phyloP scores from a whole-genome alignment of 2,329 filamentous ascomycete genomes.

The Ascomycota sp. region DNA sequence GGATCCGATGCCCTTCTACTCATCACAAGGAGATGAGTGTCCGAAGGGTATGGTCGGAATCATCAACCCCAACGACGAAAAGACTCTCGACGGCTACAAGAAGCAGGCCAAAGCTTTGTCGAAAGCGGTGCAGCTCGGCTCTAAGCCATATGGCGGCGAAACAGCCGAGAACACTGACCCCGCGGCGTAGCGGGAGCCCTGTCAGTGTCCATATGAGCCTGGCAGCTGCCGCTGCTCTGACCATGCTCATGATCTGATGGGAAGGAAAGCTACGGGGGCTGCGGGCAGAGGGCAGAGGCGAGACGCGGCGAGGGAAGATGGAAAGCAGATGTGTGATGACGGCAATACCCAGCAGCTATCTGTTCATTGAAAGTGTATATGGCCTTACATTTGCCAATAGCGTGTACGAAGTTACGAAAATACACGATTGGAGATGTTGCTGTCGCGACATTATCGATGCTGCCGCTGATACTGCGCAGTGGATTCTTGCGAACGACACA shows the following conservation, averaged over 20 bases:
- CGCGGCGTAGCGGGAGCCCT: background rate
- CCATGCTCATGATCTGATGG: background rate
- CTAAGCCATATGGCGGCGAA: conserved; percentile 10
- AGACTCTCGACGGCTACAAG: conserved; percentile 13
- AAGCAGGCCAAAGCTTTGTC: conserved; percentile 9
- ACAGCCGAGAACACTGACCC: conserved; percentile 5
- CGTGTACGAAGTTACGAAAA: too few relatives aligned
- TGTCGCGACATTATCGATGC: too few relatives aligned
- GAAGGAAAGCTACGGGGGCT: background rate
- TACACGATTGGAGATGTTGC: too few relatives aligned
- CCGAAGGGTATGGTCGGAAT: conserved; percentile 18
- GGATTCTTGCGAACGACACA: too few relatives aligned
- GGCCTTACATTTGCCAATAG: too few relatives aligned
- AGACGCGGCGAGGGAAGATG: too few relatives aligned
- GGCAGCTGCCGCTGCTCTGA: conserved; percentile 1
- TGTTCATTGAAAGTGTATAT: too few relatives aligned
- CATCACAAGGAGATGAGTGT: conserved; percentile 17
- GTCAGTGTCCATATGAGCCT: background rate
- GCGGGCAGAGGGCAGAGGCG: too few relatives aligned
- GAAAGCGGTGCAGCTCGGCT: conserved; percentile 9
- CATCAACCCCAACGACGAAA: conserved; percentile 12
- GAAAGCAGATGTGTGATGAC: too few relatives aligned
- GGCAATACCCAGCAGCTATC: too few relatives aligned
- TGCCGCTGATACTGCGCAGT: too few relatives aligned
- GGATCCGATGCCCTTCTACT: conserved; percentile 17